phyloP scores from a whole-genome alignment of 768 basidiomycete genomes.

The Tylopilus felleus region DNA sequence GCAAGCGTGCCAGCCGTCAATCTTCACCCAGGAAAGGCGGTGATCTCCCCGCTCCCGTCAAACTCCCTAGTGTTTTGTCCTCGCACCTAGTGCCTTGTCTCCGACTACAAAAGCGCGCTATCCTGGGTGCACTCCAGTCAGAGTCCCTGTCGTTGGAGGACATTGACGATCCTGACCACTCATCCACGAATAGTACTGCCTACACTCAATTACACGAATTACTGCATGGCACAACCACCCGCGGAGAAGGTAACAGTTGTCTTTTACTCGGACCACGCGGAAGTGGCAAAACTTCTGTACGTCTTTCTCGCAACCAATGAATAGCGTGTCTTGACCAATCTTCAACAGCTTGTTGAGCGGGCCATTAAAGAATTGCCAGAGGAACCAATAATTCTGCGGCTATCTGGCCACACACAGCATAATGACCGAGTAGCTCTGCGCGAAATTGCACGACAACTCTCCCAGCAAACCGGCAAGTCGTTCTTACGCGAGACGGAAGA shows the following conservation, averaged over 20 bases:
- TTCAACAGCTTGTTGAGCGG: conserved; percentile 54
- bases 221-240: conserved; percentile 65
- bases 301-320: background rate
- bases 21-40: conserved; percentile 15
- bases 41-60: conserved; percentile 12
- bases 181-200: conserved; percentile 49
- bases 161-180: conserved; percentile 33
- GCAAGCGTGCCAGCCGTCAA: conserved; percentile 5
- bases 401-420: conserved; percentile 82
- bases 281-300: conserved; percentile 80
- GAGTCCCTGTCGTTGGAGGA: conserved; percentile 19
- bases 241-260: conserved; percentile 94
- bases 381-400: conserved; percentile 68
- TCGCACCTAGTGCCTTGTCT: conserved; percentile 44
- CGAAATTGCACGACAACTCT: conserved; percentile 85
- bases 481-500: conserved; percentile 40
- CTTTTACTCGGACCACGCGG: conserved; percentile 81
- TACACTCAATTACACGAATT: conserved; percentile 58
- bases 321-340: conserved; percentile 2
- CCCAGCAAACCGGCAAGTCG: conserved; percentile 67
- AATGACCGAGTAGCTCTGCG: conserved; percentile 89
- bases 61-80: conserved; percentile 34
- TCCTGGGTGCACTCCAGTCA: conserved; percentile 45
- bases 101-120: conserved; percentile 54
- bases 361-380: conserved; percentile 46